Evolutionary conservation across 2,329 filamentous ascomycete genomes (phyloP).

Genomic region (Fonsecaea pugnacius): DNA sequence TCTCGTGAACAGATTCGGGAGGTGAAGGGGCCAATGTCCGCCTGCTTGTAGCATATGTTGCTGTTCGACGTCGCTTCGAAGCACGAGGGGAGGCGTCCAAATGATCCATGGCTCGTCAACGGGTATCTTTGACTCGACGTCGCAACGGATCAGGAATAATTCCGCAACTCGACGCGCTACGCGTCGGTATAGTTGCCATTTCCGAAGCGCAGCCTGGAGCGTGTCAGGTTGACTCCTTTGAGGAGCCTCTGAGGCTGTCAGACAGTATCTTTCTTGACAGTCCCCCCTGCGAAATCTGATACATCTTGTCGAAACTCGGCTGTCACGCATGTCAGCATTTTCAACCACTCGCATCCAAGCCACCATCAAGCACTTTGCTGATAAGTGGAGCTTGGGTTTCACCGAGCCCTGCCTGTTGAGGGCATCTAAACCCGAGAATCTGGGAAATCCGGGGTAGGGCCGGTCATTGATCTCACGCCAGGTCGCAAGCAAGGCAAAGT

Average conservation of each 20-base stretch:
- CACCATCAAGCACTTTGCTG: not conserved
- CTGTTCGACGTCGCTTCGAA: conserved; percentile 34
- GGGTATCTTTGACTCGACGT: not conserved
- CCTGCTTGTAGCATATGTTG: conserved; percentile 31
- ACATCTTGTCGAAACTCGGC: not conserved
- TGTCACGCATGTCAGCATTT: not conserved
- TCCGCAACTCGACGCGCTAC: conserved; percentile 25
- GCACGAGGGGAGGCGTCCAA: conserved; percentile 32
- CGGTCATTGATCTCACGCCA: not conserved
- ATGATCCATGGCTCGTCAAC: conserved; percentile 17
- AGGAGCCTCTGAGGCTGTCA: not conserved
- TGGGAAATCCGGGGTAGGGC: conserved; percentile 1
- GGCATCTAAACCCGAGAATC: not conserved
- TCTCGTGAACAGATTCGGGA: not conserved
- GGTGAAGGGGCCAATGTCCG: conserved; percentile 23
- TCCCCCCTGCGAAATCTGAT: not conserved
- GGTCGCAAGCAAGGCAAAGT: not conserved
- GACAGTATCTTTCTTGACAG: not conserved
- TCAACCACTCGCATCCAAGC: not conserved
- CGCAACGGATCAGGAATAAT: not conserved
- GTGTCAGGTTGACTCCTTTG: too few relatives aligned
- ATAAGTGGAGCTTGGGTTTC: not conserved
- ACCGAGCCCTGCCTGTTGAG: not conserved
- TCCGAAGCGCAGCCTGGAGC: not conserved
- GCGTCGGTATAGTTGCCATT: conserved; percentile 30